Conservation (phyloP, 257 asterid genomes). For the Haberlea rhodopensis region DNA sequence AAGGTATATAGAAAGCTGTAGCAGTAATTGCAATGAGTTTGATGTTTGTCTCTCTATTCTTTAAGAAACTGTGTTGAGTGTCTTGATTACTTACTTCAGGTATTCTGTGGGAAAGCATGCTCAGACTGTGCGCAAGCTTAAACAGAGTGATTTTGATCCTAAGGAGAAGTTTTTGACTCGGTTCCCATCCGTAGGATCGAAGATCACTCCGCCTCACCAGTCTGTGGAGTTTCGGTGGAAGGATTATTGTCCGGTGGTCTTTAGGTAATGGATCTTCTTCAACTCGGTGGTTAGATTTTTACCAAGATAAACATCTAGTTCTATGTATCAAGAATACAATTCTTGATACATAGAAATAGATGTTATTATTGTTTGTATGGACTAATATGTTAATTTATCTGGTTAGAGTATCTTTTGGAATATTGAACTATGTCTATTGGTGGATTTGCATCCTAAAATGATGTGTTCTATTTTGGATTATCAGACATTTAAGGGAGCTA, state of each 20-base stretch:
- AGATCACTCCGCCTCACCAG: conserved; percentile 64
- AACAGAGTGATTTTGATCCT: no score
- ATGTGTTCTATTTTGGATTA: conserved; percentile 18
- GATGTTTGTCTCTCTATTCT: background rate
- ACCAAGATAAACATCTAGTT: no score
- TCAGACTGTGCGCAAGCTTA: conserved; percentile 41
- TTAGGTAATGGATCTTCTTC: conserved; percentile 39
- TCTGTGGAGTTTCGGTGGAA: conserved; percentile 71
- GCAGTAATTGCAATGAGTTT: background rate
- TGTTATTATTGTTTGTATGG: background rate
- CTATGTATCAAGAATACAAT: background rate
- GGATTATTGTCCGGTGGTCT: conserved; percentile 68
- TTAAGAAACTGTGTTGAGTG: no score
- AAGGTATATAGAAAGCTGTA: conserved; percentile 32
- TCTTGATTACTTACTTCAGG: conserved; percentile 32
- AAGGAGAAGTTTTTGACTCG: conserved; percentile 72
- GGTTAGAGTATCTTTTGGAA: background rate
- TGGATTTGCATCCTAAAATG: conserved; percentile 19
- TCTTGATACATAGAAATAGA: no score
- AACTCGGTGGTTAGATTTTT: background rate
- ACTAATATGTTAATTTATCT: background rate
- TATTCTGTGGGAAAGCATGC: conserved; percentile 63
- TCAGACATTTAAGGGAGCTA: no score
- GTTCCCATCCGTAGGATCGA: conserved; percentile 61
- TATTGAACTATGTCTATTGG: conserved; percentile 10